These are phyloP conservation scores for Laburnicola sp. DNA, from an alignment of 2,329 filamentous ascomycete genomes.

Conservation along the genomic window DNA sequence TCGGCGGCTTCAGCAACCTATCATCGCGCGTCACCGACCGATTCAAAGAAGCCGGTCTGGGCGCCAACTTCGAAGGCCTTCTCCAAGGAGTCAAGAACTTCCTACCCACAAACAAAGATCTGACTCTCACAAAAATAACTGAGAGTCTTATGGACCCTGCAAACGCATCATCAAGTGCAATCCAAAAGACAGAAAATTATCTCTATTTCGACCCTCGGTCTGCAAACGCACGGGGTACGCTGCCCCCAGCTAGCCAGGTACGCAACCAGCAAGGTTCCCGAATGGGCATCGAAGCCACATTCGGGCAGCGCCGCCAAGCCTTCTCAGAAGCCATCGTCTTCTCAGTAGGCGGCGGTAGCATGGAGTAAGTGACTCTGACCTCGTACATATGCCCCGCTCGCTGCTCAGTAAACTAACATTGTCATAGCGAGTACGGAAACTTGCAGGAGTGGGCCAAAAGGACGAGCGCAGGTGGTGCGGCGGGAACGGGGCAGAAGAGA, in stretches of 20 bases:
- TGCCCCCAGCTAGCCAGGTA: slow-evolving; percentile 74
- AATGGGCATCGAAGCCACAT: slow-evolving; percentile 74
- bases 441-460: slow-evolving; percentile 92
- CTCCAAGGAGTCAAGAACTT: slow-evolving; percentile 98
- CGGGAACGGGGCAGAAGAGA: slow-evolving; percentile 64
- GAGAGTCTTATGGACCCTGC: slow-evolving; percentile 97
- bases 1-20: slow-evolving; percentile 90
- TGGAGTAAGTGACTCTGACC: slow-evolving; percentile 61
- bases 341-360: slow-evolving; percentile 87
- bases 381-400: too few relatives aligned
- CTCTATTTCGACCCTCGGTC: slow-evolving; percentile 96
- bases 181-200: slow-evolving; percentile 94
- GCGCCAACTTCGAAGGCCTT: slow-evolving; percentile 87
- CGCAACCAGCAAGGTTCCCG: slow-evolving; percentile 47
- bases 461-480: slow-evolving; percentile 61
- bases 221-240: slow-evolving; percentile 87
- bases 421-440: slow-evolving; percentile 78
- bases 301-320: slow-evolving; percentile 86
- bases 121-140: slow-evolving; percentile 96
- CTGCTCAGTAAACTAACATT: not conserved
- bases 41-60: slow-evolving; percentile 86
- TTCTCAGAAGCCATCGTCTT: slow-evolving; percentile 94
- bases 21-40: slow-evolving; percentile 90
- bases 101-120: slow-evolving; percentile 90
- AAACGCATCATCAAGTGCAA: slow-evolving; percentile 84